These are phyloP conservation scores for Eimeria praecox DNA, from an alignment of 169 alveolate species.

Conservation along the genomic window DNA sequence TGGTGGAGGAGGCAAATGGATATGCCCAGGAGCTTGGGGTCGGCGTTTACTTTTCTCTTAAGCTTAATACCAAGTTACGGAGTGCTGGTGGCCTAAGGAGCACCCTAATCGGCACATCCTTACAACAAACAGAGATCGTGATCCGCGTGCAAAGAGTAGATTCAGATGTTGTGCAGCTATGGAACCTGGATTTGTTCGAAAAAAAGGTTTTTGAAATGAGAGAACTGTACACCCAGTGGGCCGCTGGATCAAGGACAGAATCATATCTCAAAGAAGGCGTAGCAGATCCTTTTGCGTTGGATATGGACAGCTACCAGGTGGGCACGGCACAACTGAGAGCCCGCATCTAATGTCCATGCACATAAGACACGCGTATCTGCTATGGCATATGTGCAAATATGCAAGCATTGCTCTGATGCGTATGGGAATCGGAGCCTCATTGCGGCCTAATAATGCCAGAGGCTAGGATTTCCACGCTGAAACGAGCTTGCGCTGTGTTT, in stretches of 20 bases:
- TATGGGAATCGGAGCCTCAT: not conserved
- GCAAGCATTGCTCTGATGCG: not conserved
- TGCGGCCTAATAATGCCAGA: not conserved
- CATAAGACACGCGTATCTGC: not conserved
- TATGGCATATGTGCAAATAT: not conserved
- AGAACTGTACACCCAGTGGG: slow-evolving; percentile 69
- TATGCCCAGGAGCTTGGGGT: slow-evolving; percentile 79
- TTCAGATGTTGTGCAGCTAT: slow-evolving; percentile 75
- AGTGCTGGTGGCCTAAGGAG: slow-evolving; percentile 22
- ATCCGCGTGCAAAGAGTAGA: slow-evolving; percentile 80
- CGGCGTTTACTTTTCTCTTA: slow-evolving; percentile 78
- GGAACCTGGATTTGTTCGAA: slow-evolving; percentile 79
- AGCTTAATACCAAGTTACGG: slow-evolving; percentile 57
- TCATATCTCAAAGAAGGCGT: slow-evolving; percentile 43
- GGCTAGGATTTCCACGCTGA: not conserved
- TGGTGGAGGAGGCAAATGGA: slow-evolving; percentile 79
- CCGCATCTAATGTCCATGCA: not conserved
- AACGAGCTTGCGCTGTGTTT: not conserved
- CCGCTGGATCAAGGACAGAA: slow-evolving; percentile 25
- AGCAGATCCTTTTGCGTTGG: slow-evolving; percentile 75
- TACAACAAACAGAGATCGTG: slow-evolving; percentile 79
- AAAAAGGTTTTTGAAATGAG: slow-evolving; percentile 79
- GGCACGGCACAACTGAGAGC: not conserved
- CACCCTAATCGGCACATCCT: slow-evolving; percentile 38
- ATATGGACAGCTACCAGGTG: slow-evolving; percentile 81